A percentile compares a stretch with the other conserved stretches of the same genome.
phyloP scores from a whole-genome alignment of 148 eudicot species.

The Diospyros kaki region DNA sequence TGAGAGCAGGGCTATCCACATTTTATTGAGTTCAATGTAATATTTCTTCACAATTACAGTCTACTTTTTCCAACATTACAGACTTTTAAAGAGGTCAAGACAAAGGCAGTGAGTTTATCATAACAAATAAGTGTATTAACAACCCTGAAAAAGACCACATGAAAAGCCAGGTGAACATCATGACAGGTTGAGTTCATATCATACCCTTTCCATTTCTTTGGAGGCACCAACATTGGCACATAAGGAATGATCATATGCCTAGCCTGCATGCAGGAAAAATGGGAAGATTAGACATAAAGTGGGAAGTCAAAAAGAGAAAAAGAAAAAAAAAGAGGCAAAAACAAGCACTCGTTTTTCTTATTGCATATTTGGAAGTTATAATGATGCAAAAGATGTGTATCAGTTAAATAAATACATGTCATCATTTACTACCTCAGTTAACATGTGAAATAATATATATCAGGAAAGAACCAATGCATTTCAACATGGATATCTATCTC shows the following conservation, averaged over 20 bases:
- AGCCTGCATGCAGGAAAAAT: constrained; percentile 44
- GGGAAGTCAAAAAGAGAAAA: background rate
- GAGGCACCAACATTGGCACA: constrained; percentile 92
- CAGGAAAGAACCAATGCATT: too few relatives aligned
- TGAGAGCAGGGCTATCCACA: background rate
- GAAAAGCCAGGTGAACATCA: background rate
- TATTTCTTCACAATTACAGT: background rate
- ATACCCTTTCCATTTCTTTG: constrained; percentile 85
- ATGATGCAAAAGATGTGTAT: background rate
- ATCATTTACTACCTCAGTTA: background rate
- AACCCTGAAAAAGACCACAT: background rate
- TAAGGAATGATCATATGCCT: constrained; percentile 74
- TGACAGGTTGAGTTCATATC: background rate
- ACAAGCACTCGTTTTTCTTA: background rate
- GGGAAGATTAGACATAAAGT: background rate
- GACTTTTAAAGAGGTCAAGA: constrained; percentile 1
- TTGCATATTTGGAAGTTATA: background rate
- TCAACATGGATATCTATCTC: background rate
- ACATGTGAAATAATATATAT: background rate
- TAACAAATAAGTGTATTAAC: too few relatives aligned
- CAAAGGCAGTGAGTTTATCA: too few relatives aligned
- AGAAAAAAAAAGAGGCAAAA: background rate
- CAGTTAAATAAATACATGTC: background rate
- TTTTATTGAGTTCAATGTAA: background rate
- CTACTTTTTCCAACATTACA: background rate